These are phyloP conservation scores for Hypsizygus marmoreus DNA, from an alignment of 768 basidiomycete genomes.

Conservation along the genomic window DNA sequence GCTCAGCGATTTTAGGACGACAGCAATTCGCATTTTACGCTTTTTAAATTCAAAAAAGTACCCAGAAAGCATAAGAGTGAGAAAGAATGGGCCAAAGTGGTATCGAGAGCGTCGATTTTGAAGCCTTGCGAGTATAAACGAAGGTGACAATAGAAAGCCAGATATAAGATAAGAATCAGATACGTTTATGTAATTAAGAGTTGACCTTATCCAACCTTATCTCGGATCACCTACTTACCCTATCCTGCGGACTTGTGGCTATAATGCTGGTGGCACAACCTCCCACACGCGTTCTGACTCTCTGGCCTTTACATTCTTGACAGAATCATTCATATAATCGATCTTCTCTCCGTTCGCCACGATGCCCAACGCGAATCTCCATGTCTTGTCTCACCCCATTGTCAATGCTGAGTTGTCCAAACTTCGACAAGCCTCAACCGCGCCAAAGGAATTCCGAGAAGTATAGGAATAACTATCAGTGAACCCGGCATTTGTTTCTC, in stretches of 20 bases:
- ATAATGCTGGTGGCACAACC: too few relatives aligned
- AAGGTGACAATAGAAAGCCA: conserved; percentile 46
- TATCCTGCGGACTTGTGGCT: too few relatives aligned
- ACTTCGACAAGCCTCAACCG: conserved; percentile 61
- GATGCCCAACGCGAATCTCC: conserved; percentile 32
- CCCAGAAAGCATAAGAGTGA: conserved; percentile 46
- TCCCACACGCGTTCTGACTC: too few relatives aligned
- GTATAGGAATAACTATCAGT: conserved; percentile 33
- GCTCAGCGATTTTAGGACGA: conserved; percentile 60
- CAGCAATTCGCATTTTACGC: conserved; percentile 80
- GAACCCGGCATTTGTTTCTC: not conserved
- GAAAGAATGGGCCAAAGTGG: conserved; percentile 60
- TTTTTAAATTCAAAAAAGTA: conserved; percentile 79
- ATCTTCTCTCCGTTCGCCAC: conserved; percentile 18
- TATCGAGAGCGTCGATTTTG: conserved; percentile 56
- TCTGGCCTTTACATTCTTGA: too few relatives aligned
- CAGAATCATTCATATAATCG: not conserved
- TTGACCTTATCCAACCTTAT: conserved; percentile 6
- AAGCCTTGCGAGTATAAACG: conserved; percentile 95
- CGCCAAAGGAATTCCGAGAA: conserved; percentile 78
- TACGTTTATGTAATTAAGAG: conserved; percentile 7
- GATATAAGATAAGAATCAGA: conserved; percentile 13
- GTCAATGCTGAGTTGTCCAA: conserved; percentile 74
- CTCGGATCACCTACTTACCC: too few relatives aligned
- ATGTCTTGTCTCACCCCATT: conserved; percentile 69